Percentiles rank a stretch among this genome's conserved stretches.
phyloP scores from a whole-genome alignment of 2,329 filamentous ascomycete species.

The Claviceps paspali region DNA sequence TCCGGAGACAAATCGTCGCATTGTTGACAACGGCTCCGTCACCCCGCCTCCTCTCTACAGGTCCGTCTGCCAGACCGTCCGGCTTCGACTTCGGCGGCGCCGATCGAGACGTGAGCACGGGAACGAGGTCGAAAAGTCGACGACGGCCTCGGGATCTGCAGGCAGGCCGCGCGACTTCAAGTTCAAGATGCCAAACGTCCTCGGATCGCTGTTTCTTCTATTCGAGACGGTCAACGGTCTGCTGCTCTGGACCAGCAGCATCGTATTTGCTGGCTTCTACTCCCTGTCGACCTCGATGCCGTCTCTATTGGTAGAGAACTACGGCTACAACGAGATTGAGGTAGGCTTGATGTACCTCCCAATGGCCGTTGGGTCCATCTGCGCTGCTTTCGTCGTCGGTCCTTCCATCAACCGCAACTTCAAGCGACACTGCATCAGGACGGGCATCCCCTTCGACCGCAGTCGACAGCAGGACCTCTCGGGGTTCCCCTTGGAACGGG shows the following conservation, averaged over 20 bases:
- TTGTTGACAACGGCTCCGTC: constrained; percentile 38
- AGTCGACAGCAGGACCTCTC: constrained; percentile 34
- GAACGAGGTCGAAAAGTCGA: constrained; percentile 1
- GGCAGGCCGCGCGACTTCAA: constrained; percentile 16
- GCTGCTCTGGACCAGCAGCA: constrained; percentile 27
- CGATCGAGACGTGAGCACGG: neutral
- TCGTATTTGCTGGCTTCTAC: constrained; percentile 36
- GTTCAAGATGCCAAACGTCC: constrained; percentile 24
- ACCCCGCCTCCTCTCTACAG: constrained; percentile 22
- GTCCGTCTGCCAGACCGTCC: constrained; percentile 18
- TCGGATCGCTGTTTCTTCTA: constrained; percentile 25
- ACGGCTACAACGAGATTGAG: constrained; percentile 40
- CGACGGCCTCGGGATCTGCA: constrained; percentile 5
- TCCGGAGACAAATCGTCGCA: constrained; percentile 34
- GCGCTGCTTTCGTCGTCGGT: constrained; percentile 32
- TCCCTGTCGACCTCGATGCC: constrained; percentile 30
- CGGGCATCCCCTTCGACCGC: constrained; percentile 37
- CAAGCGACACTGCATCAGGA: constrained; percentile 37
- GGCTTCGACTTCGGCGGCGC: constrained; percentile 10
- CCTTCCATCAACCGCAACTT: constrained; percentile 53
- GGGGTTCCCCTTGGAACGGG: constrained; percentile 35
- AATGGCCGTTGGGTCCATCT: constrained; percentile 31
- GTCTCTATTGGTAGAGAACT: constrained; percentile 30
- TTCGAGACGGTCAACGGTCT: constrained; percentile 27
- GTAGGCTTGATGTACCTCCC: constrained; percentile 40